A percentile compares a stretch with the other conserved stretches of the same genome.
Evolutionary conservation across 257 asterid genomes (phyloP).

Genomic region (Rauvolfia tetraphylla): DNA sequence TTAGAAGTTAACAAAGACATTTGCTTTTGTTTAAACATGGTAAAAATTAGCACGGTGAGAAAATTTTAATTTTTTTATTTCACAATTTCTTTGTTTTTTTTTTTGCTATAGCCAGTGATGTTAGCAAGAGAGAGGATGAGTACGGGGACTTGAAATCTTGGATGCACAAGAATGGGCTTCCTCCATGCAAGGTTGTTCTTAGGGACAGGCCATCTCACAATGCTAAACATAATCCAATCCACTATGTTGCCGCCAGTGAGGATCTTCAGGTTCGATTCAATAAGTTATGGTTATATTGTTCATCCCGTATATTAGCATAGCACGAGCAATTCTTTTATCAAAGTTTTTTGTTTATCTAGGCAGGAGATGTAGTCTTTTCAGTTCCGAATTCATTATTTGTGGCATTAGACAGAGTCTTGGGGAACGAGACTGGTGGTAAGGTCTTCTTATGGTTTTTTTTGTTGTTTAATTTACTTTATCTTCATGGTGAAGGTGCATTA

Average conservation of each 20-base stretch:
- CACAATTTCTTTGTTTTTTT: too few species aligned
- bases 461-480: not conserved
- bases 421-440: constrained; percentile 82
- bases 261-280: constrained; percentile 63
- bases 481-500: not conserved
- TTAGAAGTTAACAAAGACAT: too few species aligned
- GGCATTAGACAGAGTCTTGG: constrained; percentile 91
- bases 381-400: constrained; percentile 87
- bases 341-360: constrained; percentile 13
- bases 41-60: too few species aligned
- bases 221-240: constrained; percentile 74
- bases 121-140: constrained; percentile 35
- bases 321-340: not conserved
- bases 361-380: too few species aligned
- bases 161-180: constrained; percentile 90
- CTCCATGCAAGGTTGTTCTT: constrained; percentile 74
- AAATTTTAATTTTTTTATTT: too few species aligned
- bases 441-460: constrained; percentile 16
- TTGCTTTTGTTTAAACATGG: too few species aligned
- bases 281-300: constrained; percentile 8
- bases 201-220: constrained; percentile 80
- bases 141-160: constrained; percentile 84
- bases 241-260: constrained; percentile 87
- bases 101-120: constrained; percentile 43
- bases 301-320: not conserved